A percentile compares a stretch with the other conserved stretches of the same genome.
Evolutionary conservation across 2,329 filamentous ascomycete genomes (phyloP).

Genomic region (Trichoderma harzianum): DNA sequence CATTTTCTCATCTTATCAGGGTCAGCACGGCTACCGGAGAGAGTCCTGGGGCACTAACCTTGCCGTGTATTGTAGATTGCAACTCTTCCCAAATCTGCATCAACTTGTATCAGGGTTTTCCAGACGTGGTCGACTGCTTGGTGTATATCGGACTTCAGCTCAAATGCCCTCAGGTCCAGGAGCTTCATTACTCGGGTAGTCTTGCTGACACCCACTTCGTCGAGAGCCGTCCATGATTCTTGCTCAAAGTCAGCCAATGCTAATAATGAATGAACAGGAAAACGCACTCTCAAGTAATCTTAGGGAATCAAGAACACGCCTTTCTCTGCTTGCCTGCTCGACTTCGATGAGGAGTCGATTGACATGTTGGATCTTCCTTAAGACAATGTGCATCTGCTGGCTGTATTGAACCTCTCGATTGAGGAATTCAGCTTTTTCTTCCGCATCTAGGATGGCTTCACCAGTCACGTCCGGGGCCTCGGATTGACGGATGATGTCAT

Average conservation of each 20-base stretch:
- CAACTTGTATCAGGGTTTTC: slow-evolving; percentile 62
- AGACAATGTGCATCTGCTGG: slow-evolving; percentile 49
- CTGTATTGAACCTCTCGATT: slow-evolving; percentile 58
- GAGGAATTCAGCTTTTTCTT: slow-evolving; percentile 55
- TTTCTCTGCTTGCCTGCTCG: slow-evolving; percentile 53
- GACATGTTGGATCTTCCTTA: slow-evolving; percentile 53
- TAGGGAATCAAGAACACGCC: slow-evolving; percentile 55
- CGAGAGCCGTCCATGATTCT: slow-evolving; percentile 58
- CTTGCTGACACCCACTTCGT: slow-evolving; percentile 57
- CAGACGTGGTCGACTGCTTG: slow-evolving; percentile 68
- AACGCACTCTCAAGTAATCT: slow-evolving; percentile 53
- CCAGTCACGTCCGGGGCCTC: slow-evolving; percentile 59
- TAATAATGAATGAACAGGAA: background rate
- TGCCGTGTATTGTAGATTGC: slow-evolving; percentile 51
- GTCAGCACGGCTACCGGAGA: slow-evolving; percentile 21
- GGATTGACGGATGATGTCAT: slow-evolving; percentile 74
- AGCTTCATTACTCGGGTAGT: slow-evolving; percentile 62
- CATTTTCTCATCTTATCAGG: slow-evolving; percentile 46
- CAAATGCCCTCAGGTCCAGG: slow-evolving; percentile 61
- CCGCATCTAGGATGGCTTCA: slow-evolving; percentile 50
- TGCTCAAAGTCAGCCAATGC: slow-evolving; percentile 21
- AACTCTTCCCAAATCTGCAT: slow-evolving; percentile 53
- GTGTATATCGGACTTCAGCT: slow-evolving; percentile 63
- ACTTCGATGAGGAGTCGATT: slow-evolving; percentile 61
- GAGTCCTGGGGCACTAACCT: slow-evolving; percentile 37